These are phyloP conservation scores for Daldinia loculata DNA, from an alignment of 495 filamentous ascomycete species.

Conservation along the genomic window DNA sequence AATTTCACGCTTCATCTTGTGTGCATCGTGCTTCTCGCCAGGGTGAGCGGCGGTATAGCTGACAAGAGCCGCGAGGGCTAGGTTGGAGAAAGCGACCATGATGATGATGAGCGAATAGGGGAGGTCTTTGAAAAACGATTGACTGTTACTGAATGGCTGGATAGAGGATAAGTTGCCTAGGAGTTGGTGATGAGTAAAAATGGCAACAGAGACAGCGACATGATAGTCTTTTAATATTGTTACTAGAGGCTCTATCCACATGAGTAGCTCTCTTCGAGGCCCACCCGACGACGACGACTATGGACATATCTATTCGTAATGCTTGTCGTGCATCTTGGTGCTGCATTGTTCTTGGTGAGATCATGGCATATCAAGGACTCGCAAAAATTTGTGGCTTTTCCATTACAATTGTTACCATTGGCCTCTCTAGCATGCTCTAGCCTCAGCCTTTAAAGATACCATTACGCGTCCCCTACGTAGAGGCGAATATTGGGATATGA, in stretches of 20 bases:
- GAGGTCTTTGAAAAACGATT: background rate
- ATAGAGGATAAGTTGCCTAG: background rate
- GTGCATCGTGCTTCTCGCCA: constrained; percentile 48
- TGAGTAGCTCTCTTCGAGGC: background rate
- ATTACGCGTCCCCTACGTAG: constrained; percentile 36
- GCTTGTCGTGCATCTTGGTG: background rate
- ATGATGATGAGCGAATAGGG: background rate
- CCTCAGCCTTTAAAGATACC: constrained; percentile 4
- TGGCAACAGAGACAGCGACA: background rate
- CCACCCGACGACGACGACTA: background rate
- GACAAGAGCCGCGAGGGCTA: background rate
- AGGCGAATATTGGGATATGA: constrained; percentile 26
- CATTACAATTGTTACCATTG: background rate
- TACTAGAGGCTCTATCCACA: background rate
- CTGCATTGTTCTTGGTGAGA: background rate
- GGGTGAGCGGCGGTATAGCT: constrained; percentile 43
- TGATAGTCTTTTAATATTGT: background rate
- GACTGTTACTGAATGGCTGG: background rate
- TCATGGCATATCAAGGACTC: background rate
- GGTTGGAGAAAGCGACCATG: background rate
- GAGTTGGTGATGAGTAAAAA: background rate
- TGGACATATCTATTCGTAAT: background rate
- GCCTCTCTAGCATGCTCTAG: background rate
- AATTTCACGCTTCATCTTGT: constrained; percentile 47
- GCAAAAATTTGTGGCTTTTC: background rate